Conservation (phyloP, 768 basidiomycete species). For the Crassisporium funariophilum region DNA sequence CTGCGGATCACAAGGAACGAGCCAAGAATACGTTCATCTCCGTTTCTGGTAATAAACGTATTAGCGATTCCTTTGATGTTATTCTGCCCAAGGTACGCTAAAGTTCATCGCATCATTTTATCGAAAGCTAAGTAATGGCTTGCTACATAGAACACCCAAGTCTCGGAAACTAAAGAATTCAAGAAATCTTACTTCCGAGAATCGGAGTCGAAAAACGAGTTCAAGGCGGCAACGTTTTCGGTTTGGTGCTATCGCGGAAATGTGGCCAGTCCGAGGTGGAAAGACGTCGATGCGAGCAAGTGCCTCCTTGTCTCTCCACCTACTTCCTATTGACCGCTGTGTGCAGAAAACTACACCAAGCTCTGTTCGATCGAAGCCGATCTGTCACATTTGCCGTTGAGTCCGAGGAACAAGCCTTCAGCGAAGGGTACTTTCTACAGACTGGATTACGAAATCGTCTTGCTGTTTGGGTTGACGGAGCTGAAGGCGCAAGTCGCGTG, state of each 20-base stretch:
- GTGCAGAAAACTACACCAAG: constrained; percentile 28
- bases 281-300: constrained; percentile 25
- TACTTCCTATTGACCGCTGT: not conserved
- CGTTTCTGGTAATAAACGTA: constrained; percentile 38
- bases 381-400: constrained; percentile 24
- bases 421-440: constrained; percentile 28
- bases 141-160: constrained; percentile 43
- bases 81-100: constrained; percentile 43
- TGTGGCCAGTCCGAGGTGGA: constrained; percentile 27
- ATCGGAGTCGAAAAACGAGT: constrained; percentile 23
- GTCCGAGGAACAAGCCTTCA: constrained; percentile 13
- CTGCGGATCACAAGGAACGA: constrained; percentile 44
- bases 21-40: constrained; percentile 30
- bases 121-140: too few relatives aligned
- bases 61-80: constrained; percentile 43
- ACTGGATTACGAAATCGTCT: constrained; percentile 43
- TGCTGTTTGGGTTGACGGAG: constrained; percentile 57
- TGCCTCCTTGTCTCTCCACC: not conserved
- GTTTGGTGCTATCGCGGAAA: constrained; percentile 31
- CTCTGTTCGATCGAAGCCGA: constrained; percentile 31
- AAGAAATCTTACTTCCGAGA: constrained; percentile 36
- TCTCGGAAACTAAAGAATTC: constrained; percentile 48
- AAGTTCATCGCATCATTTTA: not conserved
- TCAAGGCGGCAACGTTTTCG: constrained; percentile 16
- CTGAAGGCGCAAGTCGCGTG: constrained; percentile 54